Base-by-base conservation (phyloP, 192 early-diverging fungal genomes). In the Spizellomyces sp. region DNA sequence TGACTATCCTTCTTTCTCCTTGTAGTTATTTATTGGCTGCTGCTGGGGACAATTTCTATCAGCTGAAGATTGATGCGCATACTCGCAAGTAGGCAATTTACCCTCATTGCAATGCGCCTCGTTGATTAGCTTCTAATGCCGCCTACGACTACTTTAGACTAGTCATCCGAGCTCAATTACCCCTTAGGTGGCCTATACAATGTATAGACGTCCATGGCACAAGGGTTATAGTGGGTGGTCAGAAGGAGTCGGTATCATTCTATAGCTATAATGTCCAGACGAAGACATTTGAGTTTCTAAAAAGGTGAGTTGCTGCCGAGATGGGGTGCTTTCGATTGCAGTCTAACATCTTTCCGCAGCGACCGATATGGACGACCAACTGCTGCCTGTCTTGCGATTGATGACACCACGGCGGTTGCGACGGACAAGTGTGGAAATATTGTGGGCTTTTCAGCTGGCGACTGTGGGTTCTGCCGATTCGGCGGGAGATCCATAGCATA, bases 61-160 rank as follows among this genome's bases (percentile, higher is more conserved):
- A 80, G 62, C 70, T 84, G 7, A 84, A 84, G 50, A 84, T 84
- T 48, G 80, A 84, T 56, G 75, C 80, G 14, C 47, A 52, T 14
- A 78, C 77, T 7, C 64, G 83, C 62, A 74, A 77, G 83, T 84
- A 61, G 77, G 15, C 10, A 15, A 19, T 48, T 19, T 7, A 22
- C 36, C n/a, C n/a, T 56, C 46, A 67, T 55, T 9, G 5, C 22
- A 7, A n/a, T 45, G 6, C 19, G 43, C 15, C 27, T 10, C 4
- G 5, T 19, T 52, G n/a, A 22, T 69, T 15, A 19, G 17, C 7
- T 5, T 19, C 9, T 57, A 66, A 19, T 27, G 17, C n/a, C 45
- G 52, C 41, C 56, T 75, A 12, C 68, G 15, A 60, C 5, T 72
- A 8, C 42, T 10, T 17, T 45, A 84, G 83, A 54, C 66, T 84